Evolutionary conservation across 352 stramenopile genomes (phyloP), one percentile per base, ranked within the genome.

Genomic region (Phytophthora fragariaefolia): DNA sequence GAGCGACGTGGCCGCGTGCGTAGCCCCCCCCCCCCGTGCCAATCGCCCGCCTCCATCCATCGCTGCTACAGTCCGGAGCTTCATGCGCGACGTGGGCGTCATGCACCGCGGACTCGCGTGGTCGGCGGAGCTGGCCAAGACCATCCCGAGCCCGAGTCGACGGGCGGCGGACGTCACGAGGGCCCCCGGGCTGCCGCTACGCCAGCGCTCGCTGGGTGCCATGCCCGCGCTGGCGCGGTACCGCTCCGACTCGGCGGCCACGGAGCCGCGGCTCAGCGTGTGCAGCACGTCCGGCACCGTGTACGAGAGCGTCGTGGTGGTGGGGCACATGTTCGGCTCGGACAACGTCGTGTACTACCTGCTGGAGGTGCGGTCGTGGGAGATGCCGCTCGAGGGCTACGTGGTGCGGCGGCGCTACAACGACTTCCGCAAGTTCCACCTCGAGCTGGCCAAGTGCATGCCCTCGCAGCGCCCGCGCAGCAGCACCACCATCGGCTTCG

Each of bases 281-380:
- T 87, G 71, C 71, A 90, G 78, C 52, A 92, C 82, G 1, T 89
- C 79, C 4, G 84, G 84, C 22, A 88, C 73, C 6, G 79, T 83
- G 10, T 92, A 92, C 76, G 82, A 92, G 69, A 87, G 74, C 51
- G 79, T 90, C 12, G 77, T 87, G 34, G 83, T 92, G n/a, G 80
- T 90, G 4, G 83, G 83, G 18, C 79, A 92, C 57, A 74, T 80
- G 42, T 58, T 76, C 61, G 83, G 84, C 48, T 87, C 64, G 22
- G 80, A 89, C 55, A 82, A 84, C 38, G 69, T 91, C 49, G 83
- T 91, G 50, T 92, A 92, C 69, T 92, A 93, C 66, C 66, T 92
- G 34, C 47, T 93, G 36, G 83, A 93, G 48, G 82, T 93, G 59
- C 78, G 82, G 15, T 91, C 83, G 15, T 85, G 76, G 70, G 83